Base-by-base conservation (phyloP, 2,329 filamentous ascomycete genomes). In the Thelonectria discophora region DNA sequence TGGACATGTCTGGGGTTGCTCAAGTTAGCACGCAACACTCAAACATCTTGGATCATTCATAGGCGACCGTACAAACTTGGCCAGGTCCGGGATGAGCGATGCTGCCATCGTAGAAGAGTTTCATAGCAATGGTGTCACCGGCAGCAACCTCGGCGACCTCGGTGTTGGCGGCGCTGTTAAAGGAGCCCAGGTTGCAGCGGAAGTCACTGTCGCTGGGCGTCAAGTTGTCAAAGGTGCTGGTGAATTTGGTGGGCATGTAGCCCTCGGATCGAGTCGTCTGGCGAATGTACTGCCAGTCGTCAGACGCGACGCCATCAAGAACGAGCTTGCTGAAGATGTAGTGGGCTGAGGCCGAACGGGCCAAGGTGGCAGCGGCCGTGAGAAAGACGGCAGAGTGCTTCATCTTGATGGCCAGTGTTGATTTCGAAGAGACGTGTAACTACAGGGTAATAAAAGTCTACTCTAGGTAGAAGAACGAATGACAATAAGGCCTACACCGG, bases 271-370 rank as follows among this genome's bases (percentile, higher is more conserved):
- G 59, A 17, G 59, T 62, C 21, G 42, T 58, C 37, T 27, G 18
- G 32, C 70, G 70, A 34, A 73, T 63, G 61, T 68, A 73, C 40
- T 66, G 53, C 43, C 52, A 60, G 17, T 62, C 47, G 5, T 55
- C 30, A 2, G 63, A 59, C 7, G 49, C 46, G 10, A 51, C 48
- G 40, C 70, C 70, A 53, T 73, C 65, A 53, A 66, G 57, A 42
- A 71, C 61, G 21, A 66, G 54, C 46, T 61, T 58, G 37, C 71
- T 70, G 54, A 74, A 73, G 61, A 72, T 68, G 64, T 73, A 74
- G 56, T 73, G 72, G 15, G 69, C 72, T 3, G 66, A 66, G 1
- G 58, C 65, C 34, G 69, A 47, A 48, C 60, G 64, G 43, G 69
- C 65, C 37, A 69, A 32, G 54, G 63, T 60, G n/a, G 34, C 32